Evolutionary conservation across 106 monocot genomes (phyloP).

Genomic region (Dendrobium nobile): DNA sequence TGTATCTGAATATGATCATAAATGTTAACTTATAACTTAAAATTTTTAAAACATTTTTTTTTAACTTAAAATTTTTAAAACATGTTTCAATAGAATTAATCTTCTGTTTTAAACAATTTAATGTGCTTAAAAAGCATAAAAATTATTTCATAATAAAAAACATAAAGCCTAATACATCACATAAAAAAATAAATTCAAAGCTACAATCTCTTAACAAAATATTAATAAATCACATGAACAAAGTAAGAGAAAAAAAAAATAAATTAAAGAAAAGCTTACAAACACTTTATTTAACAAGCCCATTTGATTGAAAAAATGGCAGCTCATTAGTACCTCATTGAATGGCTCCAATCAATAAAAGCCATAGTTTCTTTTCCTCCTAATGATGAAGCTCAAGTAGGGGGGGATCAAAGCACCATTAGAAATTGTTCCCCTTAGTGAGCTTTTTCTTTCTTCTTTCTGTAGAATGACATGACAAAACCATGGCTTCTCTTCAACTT

Average conservation of each 20-base stretch:
- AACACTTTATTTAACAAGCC: background rate
- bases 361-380: background rate
- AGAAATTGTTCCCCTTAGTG: background rate
- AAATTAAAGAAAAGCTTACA: background rate
- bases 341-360: background rate
- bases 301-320: background rate
- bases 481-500: background rate
- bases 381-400: background rate
- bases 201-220: too few relatives aligned
- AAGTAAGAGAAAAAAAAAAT: background rate
- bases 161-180: too few relatives aligned
- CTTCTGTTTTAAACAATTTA: too few relatives aligned
- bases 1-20: too few relatives aligned
- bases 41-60: too few relatives aligned
- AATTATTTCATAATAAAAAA: too few relatives aligned
- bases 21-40: too few relatives aligned
- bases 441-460: background rate
- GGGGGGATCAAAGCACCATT: background rate
- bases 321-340: background rate
- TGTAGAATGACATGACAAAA: background rate
- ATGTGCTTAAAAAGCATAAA: too few relatives aligned
- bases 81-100: too few relatives aligned
- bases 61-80: too few relatives aligned
- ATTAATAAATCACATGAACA: background rate
- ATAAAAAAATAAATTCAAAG: too few relatives aligned